These are phyloP conservation scores for Candida dajiaensis DNA, from an alignment of 805 yeast genomes.

Conservation along the genomic window DNA sequence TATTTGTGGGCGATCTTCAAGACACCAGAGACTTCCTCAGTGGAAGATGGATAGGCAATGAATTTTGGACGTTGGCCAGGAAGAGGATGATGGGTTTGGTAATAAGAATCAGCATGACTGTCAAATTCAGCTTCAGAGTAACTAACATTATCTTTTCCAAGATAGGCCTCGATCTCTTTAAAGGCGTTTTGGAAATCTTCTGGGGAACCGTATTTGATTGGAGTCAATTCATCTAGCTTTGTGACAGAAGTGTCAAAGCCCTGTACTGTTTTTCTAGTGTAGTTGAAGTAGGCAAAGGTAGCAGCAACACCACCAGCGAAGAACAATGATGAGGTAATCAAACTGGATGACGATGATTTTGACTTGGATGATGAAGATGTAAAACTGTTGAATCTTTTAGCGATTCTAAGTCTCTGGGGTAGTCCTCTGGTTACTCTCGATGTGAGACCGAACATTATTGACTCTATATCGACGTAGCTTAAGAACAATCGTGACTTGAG, in stretches of 20 bases:
- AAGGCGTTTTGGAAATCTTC: slow-evolving; percentile 35
- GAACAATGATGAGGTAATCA: slow-evolving; percentile 7
- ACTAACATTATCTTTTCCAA: slow-evolving; percentile 32
- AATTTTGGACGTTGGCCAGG: slow-evolving; percentile 53
- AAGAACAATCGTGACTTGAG: neutral
- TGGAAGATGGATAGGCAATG: slow-evolving; percentile 56
- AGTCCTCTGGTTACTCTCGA: neutral
- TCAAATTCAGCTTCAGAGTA: slow-evolving; percentile 35
- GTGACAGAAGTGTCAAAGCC: slow-evolving; percentile 26
- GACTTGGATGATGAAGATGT: neutral
- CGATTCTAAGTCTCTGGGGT: neutral
- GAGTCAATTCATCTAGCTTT: slow-evolving; percentile 26
- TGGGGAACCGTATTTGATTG: slow-evolving; percentile 37
- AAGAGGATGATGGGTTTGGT: slow-evolving; percentile 56
- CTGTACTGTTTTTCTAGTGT: neutral
- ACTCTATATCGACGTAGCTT: neutral
- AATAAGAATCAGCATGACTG: slow-evolving; percentile 55
- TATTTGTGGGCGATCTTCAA: slow-evolving; percentile 57
- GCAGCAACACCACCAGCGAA: slow-evolving; percentile 15
- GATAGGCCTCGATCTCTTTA: slow-evolving; percentile 30
- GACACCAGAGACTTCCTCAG: slow-evolving; percentile 61
- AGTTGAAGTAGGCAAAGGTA: slow-evolving; percentile 7
- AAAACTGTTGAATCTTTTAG: neutral
- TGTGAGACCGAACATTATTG: neutral
- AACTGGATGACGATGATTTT: neutral